Conservation (phyloP, 345 rosid species). For the Rhizophora mangle region DNA sequence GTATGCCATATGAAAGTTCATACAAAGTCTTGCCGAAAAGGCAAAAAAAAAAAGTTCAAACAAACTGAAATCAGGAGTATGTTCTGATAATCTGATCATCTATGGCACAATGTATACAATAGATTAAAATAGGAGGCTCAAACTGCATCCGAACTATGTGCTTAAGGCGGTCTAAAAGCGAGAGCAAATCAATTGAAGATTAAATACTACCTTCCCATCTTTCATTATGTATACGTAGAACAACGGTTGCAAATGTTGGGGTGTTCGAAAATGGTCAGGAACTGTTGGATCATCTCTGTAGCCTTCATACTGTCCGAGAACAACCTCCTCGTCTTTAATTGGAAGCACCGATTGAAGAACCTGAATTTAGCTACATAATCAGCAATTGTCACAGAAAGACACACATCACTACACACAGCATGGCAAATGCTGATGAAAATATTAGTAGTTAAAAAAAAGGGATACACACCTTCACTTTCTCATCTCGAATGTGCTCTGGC, state of each 20-base stretch:
- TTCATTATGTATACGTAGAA: constrained; percentile 86
- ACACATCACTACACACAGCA: not conserved
- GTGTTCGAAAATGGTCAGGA: constrained; percentile 87
- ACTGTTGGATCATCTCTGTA: constrained; percentile 93
- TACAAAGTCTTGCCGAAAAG: too few species aligned
- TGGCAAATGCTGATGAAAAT: constrained; percentile 2
- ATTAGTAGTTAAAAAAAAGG: not conserved
- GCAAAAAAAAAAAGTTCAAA: not conserved
- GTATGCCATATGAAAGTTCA: not conserved
- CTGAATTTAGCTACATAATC: constrained; percentile 36
- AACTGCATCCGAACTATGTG: not conserved
- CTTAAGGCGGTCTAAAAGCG: not conserved
- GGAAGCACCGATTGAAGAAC: constrained; percentile 95
- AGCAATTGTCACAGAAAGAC: constrained; percentile 15
- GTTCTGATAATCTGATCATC: not conserved
- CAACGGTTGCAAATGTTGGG: constrained; percentile 84
- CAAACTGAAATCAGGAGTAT: not conserved
- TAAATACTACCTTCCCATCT: constrained; percentile 90
- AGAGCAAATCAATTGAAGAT: constrained; percentile 9
- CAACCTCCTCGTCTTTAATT: constrained; percentile 85
- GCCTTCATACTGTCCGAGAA: constrained; percentile 94
- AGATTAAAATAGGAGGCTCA: constrained; percentile 5
- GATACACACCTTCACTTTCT: constrained; percentile 87
- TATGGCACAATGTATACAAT: not conserved
- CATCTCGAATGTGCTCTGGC: constrained; percentile 97